Conservation (phyloP, 768 basidiomycete genomes). For the Podaxis sp. region DNA sequence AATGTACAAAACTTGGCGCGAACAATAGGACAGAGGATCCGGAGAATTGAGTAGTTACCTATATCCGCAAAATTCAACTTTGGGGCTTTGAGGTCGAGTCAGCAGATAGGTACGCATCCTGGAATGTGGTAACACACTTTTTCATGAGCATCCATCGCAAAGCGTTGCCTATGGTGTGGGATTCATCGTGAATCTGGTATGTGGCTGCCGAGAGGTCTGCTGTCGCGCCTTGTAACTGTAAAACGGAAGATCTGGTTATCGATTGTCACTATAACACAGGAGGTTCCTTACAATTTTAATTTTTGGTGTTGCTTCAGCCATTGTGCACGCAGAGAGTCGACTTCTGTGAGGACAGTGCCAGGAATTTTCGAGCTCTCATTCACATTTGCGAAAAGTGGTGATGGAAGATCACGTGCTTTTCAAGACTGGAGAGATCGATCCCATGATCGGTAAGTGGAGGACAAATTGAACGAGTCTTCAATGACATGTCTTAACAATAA, state of each 20-base stretch:
- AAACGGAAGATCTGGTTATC: neutral
- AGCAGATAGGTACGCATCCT: conserved; percentile 4
- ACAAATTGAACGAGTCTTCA: too few species aligned
- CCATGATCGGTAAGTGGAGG: too few species aligned
- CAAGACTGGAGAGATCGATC: neutral
- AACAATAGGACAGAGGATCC: conserved; percentile 6
- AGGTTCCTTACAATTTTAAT: conserved; percentile 37
- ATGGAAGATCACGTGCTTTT: neutral
- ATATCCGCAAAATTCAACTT: conserved; percentile 98
- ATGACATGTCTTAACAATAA: too few species aligned
- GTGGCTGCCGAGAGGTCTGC: conserved; percentile 86
- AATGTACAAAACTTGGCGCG: conserved; percentile 9
- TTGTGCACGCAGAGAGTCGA: conserved; percentile 18
- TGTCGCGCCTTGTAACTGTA: conserved; percentile 82
- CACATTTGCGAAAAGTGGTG: neutral
- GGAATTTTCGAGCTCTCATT: too few species aligned
- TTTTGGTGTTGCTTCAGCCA: conserved; percentile 41
- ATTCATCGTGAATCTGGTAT: conserved; percentile 90
- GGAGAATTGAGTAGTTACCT: conserved; percentile 47
- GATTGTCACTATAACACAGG: neutral
- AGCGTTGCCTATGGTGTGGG: conserved; percentile 94
- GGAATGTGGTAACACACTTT: conserved; percentile 59
- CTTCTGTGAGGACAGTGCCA: neutral
- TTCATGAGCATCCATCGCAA: conserved; percentile 99
- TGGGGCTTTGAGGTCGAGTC: conserved; percentile 57